Evolutionary conservation across 1,284 basidiomycete species (phyloP), one percentile per base, ranked within the genome.

Genomic region (Leccinum huronense): DNA sequence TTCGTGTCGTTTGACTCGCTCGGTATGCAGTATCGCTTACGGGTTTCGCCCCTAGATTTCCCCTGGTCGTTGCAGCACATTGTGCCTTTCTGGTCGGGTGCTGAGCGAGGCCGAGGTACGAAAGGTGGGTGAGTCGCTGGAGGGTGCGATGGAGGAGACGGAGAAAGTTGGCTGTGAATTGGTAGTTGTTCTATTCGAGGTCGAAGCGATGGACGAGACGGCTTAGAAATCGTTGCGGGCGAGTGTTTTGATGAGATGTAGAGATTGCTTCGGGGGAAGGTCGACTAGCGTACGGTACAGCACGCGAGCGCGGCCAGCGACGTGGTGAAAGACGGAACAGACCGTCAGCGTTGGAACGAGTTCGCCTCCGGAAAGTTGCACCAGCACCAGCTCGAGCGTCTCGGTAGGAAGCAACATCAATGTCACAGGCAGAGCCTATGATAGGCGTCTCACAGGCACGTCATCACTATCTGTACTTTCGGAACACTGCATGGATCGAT

Each of bases 81-180:
- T 73, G 66, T 99, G 34, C 97, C 97, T 3, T 94, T 98, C 86
- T 99, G 97, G 97, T 94, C 95, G 30, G 97, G 97, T 59, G 97
- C 97, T 0, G 97, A 99, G 75, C 85, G 66, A 88, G 76, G 45
- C 72, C 72, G 53, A 88, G 80, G 36, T 77, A 69, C 36, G 68
- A 67, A n/a, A 87, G 79, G 48, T 66, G 66, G 23, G 69, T 66
- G 54, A 84, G 78, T 11, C 75, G 74, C 14, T 66, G 70, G 40
- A 88, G 78, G 6, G 78, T 74, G 36, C 75, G 72, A n/a, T 78
- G 75, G 30, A 87, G 74, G 45, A 87, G 80, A 27, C 70, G 74
- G 65, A 86, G 82, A 62, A 84, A 76, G 68, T 84, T 83, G 34
- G 71, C 73, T 0, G 79, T 80, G 8, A 76, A 66, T 63, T 60